These are phyloP conservation scores for Diaporthe caulivora DNA, from an alignment of 2,329 filamentous ascomycete species.

Conservation along the genomic window DNA sequence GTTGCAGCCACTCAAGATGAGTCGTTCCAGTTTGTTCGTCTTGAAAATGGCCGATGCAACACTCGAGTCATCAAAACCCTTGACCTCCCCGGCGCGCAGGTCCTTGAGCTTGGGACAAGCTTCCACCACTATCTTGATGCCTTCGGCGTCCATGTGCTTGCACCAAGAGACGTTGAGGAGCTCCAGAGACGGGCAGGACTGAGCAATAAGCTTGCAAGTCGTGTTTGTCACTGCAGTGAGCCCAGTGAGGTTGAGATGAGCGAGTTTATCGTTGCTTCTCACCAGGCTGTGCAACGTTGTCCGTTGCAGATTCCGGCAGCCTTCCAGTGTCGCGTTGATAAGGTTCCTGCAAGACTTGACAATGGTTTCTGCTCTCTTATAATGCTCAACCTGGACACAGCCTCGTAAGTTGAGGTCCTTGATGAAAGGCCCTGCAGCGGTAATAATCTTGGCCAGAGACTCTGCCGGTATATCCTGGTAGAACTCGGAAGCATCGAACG, in stretches of 20 bases:
- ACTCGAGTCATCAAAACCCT: conserved; percentile 80
- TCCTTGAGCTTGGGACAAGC: conserved; percentile 81
- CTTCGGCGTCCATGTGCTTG: conserved; percentile 82
- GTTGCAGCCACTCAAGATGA: conserved; percentile 84
- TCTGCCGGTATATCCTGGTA: conserved; percentile 89
- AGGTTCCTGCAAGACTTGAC: conserved; percentile 90
- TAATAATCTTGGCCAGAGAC: conserved; percentile 86
- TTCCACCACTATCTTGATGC: conserved; percentile 78
- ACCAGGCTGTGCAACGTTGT: conserved; percentile 84
- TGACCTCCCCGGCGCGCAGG: conserved; percentile 84
- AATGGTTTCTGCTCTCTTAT: conserved; percentile 81
- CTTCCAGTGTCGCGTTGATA: conserved; percentile 88
- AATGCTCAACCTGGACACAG: conserved; percentile 88
- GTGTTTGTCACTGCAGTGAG: conserved; percentile 83
- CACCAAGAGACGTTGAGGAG: conserved; percentile 94
- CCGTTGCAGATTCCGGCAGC: conserved; percentile 85
- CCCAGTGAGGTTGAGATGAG: conserved; percentile 89
- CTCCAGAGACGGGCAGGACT: conserved; percentile 85
- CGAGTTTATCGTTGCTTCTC: conserved; percentile 78
- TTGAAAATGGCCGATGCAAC: conserved; percentile 82
- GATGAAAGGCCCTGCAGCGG: conserved; percentile 87
- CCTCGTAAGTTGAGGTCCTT: conserved; percentile 91
- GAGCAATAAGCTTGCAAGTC: conserved; percentile 87
- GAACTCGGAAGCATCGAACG: conserved; percentile 86
- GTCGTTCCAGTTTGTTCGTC: conserved; percentile 84